A percentile compares a stretch with the other conserved stretches of the same genome.
These are phyloP conservation scores for Bipolaris sorokiniana DNA, from an alignment of 2,329 filamentous ascomycete genomes.

Conservation along the genomic window DNA sequence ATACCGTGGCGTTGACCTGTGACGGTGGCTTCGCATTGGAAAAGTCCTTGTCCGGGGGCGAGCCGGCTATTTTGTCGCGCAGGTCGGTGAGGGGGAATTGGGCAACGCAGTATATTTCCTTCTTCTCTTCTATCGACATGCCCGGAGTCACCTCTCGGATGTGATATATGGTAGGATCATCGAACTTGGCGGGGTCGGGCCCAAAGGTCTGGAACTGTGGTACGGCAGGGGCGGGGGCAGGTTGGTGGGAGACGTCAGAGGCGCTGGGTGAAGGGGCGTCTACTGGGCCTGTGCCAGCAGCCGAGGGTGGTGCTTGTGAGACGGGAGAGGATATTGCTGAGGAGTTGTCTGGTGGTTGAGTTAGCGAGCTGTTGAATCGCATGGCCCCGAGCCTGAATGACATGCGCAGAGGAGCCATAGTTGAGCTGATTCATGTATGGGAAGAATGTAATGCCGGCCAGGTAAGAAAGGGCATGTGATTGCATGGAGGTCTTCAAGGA, in stretches of 20 bases:
- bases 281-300: slow-evolving; percentile 62
- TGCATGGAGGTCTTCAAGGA: neutral
- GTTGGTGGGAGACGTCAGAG: slow-evolving; percentile 64
- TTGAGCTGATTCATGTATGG: neutral
- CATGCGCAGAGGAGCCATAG: neutral
- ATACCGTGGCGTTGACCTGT: slow-evolving; percentile 92
- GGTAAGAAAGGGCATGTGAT: neutral
- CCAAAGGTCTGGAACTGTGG: slow-evolving; percentile 87
- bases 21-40: slow-evolving; percentile 91
- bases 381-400: slow-evolving; percentile 2
- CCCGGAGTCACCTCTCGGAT: slow-evolving; percentile 75
- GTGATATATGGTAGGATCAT: slow-evolving; percentile 92
- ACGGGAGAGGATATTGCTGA: slow-evolving; percentile 50
- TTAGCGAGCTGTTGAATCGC: slow-evolving; percentile 13
- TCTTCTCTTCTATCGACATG: slow-evolving; percentile 85
- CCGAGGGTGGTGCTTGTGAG: slow-evolving; percentile 53
- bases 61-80: slow-evolving; percentile 82
- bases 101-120: slow-evolving; percentile 85
- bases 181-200: slow-evolving; percentile 86
- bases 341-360: slow-evolving; percentile 40
- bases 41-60: slow-evolving; percentile 92
- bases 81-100: slow-evolving; percentile 82
- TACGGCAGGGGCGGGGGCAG: slow-evolving; percentile 64
- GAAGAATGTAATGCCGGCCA: neutral
- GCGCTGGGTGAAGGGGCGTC: slow-evolving; percentile 68